Base-by-base conservation (phyloP, 75 land plant genomes). In the Cryptomeria japonica region DNA sequence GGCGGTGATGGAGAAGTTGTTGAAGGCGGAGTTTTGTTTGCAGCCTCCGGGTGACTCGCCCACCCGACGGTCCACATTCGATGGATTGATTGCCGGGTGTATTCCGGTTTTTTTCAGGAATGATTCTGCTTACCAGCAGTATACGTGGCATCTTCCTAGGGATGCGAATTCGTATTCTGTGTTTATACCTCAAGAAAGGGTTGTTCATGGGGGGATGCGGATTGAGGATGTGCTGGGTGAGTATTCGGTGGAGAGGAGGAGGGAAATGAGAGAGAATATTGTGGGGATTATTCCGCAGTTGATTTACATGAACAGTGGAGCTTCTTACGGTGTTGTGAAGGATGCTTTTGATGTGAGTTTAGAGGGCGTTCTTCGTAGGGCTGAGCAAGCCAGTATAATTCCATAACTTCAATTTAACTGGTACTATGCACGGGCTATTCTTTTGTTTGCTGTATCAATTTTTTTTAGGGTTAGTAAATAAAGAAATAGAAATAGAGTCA, bases 31-130 rank as follows among this genome's bases (percentile, higher is more conserved):
- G 8, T 90, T 90, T 44, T 90, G 91, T 36, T 36, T 90, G 76
- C 91, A 90, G 56, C 91, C 90, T 38, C 90, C 86, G 1, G 91
- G 91, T 10, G 91, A 90, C 68, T 85, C 88, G 0, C 64, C 88
- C 12, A 90, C 91, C 13, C 90, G 91, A 16, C 87, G 91, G 0
- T 89, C 91, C 13, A 86, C 80, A 7, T 89, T 90, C 64, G 91
- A 90, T 42, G 84, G 80, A 15, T 58, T 90, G 2, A 84, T 89
- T 8, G 72, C 91, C 15, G 91, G 91, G 32, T 89, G 87, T 78
- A 89, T 90, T 10, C 91, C 91, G 1, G 91, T 90, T 4, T 83
- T 90, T 18, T 90, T 90, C 85, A 87, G 87, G 46, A 64, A 64
- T 32, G 91, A 89, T 38, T 56, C 91, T 4, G 91, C 91, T 1